A percentile compares a stretch with the other conserved stretches of the same genome.
phyloP scores from a whole-genome alignment of 176 grass and related monocot genomes.

The Oryza australiensis region DNA sequence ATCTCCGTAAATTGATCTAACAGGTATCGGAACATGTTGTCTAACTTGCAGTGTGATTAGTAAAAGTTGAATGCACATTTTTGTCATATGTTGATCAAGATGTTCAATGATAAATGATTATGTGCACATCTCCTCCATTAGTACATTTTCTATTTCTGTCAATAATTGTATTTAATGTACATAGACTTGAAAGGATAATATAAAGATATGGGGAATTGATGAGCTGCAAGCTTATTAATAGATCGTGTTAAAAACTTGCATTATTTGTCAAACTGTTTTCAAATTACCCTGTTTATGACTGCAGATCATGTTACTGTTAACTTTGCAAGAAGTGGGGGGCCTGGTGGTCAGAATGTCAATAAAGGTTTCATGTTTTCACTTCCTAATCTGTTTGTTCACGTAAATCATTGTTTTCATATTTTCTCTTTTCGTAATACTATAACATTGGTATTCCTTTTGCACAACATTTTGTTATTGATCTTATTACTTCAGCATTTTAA shows the following conservation, averaged over 20 bases:
- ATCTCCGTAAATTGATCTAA: not conserved
- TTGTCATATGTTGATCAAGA: slow-evolving; percentile 4
- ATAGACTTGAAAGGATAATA: not conserved
- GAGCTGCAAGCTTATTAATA: not conserved
- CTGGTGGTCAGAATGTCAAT: slow-evolving; percentile 98
- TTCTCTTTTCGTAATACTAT: slow-evolving; percentile 12
- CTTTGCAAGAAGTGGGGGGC: slow-evolving; percentile 96
- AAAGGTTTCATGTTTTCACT: slow-evolving; percentile 55
- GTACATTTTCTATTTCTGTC: not conserved
- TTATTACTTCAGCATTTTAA: slow-evolving; percentile 2
- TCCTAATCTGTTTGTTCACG: not conserved
- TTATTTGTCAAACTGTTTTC: slow-evolving; percentile 28
- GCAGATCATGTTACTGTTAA: slow-evolving; percentile 84
- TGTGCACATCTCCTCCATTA: not conserved
- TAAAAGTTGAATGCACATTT: slow-evolving; percentile 25
- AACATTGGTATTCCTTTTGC: not conserved
- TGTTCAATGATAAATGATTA: not conserved
- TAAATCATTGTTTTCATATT: not conserved
- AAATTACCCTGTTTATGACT: slow-evolving; percentile 27
- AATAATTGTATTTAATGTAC: not conserved
- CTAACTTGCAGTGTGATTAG: not conserved
- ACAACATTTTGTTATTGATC: not conserved
- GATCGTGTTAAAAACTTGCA: not conserved
- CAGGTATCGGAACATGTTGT: not conserved
- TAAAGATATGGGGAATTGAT: not conserved